phyloP scores from a whole-genome alignment of 345 rosid genomes.

The Gynandropsis gynandra region DNA sequence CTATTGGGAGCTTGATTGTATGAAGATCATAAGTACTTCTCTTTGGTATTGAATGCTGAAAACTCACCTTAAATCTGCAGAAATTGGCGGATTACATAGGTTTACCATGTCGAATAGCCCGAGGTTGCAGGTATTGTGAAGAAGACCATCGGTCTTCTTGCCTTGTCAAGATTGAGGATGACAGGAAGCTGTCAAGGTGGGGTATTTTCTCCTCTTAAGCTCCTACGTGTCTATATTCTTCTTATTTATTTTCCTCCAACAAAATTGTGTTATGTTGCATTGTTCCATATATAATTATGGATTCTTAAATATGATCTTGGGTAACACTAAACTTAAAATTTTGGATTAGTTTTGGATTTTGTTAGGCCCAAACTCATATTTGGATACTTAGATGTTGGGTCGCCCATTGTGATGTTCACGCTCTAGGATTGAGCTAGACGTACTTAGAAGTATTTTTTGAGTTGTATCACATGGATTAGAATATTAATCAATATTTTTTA shows the following conservation, averaged over 20 bases:
- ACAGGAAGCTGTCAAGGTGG: slow-evolving; percentile 57
- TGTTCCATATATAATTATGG: too few relatives aligned
- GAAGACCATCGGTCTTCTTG: slow-evolving; percentile 89
- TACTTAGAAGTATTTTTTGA: too few relatives aligned
- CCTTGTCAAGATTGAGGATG: slow-evolving; percentile 86
- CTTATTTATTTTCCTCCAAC: slow-evolving; percentile 4
- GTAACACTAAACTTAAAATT: too few relatives aligned
- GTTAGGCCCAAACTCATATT: too few relatives aligned
- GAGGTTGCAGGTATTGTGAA: slow-evolving; percentile 83
- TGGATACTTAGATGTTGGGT: too few relatives aligned
- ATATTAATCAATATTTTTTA: too few relatives aligned
- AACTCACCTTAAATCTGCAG: slow-evolving; percentile 37
- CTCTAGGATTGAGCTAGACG: too few relatives aligned
- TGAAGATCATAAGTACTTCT: not conserved
- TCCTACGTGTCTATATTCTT: not conserved
- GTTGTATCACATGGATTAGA: too few relatives aligned
- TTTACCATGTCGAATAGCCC: slow-evolving; percentile 95
- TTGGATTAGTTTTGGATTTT: too few relatives aligned
- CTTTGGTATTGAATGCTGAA: slow-evolving; percentile 12
- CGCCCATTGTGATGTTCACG: too few relatives aligned
- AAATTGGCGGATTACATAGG: slow-evolving; percentile 93
- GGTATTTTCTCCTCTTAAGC: slow-evolving; percentile 10
- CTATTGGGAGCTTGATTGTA: not conserved
- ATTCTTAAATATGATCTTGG: too few relatives aligned
- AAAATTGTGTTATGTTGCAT: too few relatives aligned